These are phyloP conservation scores for Baudoinia panamericana DNA, from an alignment of 495 filamentous ascomycete species.

Conservation along the genomic window DNA sequence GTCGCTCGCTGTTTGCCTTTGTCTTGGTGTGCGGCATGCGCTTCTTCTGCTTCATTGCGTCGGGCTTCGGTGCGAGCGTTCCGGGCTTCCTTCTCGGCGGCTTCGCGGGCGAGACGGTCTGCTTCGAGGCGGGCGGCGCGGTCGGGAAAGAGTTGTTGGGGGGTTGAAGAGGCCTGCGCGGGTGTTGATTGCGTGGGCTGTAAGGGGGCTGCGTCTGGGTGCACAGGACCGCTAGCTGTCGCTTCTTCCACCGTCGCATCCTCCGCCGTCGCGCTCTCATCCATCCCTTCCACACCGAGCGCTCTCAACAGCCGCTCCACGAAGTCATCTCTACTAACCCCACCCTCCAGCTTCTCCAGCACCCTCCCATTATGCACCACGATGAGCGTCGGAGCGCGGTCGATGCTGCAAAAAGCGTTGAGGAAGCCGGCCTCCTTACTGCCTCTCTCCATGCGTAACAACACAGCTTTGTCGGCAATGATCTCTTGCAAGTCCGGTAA, in stretches of 20 bases:
- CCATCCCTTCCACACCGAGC: slow-evolving; percentile 1
- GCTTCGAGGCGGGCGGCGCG: slow-evolving; percentile 18
- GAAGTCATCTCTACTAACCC: slow-evolving; percentile 12
- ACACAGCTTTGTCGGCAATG: slow-evolving; percentile 46
- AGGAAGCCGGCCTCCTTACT: slow-evolving; percentile 71
- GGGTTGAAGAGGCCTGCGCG: neutral
- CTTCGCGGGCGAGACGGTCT: slow-evolving; percentile 8
- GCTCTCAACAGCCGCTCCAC: slow-evolving; percentile 7
- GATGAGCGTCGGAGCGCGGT: slow-evolving; percentile 58
- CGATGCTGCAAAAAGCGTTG: slow-evolving; percentile 63
- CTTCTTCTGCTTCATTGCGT: slow-evolving; percentile 13
- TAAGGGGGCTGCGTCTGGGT: neutral
- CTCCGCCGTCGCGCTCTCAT: neutral
- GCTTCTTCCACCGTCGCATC: neutral
- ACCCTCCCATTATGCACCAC: slow-evolving; percentile 43
- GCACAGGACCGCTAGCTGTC: neutral
- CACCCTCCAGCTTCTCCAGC: slow-evolving; percentile 12
- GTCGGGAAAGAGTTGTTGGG: slow-evolving; percentile 12
- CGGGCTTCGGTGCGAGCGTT: slow-evolving; percentile 9
- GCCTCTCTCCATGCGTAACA: slow-evolving; percentile 53
- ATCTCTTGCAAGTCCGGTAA: slow-evolving; percentile 41
- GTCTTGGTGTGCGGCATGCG: slow-evolving; percentile 1
- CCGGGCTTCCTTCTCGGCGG: slow-evolving; percentile 17
- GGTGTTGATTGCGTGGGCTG: neutral
- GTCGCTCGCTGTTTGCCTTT: slow-evolving; percentile 23